phyloP scores from a whole-genome alignment of 2,329 filamentous ascomycete species.

The Cladosporium phlei region DNA sequence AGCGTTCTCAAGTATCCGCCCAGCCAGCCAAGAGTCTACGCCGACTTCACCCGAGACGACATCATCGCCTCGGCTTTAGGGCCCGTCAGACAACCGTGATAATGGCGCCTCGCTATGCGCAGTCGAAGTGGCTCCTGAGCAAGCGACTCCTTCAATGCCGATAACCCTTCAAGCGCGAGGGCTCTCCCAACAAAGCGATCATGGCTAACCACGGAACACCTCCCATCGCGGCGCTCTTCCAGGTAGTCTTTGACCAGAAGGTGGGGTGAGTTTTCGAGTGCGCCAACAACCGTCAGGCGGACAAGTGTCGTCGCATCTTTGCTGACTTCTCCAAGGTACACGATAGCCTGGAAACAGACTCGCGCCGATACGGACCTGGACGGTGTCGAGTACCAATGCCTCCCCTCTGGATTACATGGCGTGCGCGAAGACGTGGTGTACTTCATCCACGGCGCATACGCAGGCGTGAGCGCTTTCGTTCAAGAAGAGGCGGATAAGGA shows the following conservation, averaged over 20 bases:
- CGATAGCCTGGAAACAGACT: conserved; percentile 80
- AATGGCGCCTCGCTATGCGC: neutral
- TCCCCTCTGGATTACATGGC: conserved; percentile 88
- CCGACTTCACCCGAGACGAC: conserved; percentile 7
- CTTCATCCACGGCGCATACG: conserved; percentile 76
- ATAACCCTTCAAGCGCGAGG: neutral
- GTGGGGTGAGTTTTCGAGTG: conserved; percentile 29
- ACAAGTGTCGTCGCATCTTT: neutral
- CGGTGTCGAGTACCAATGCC: conserved; percentile 88
- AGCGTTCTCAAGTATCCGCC: conserved; percentile 3
- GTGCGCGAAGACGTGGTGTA: conserved; percentile 84
- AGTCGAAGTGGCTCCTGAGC: too few relatives aligned
- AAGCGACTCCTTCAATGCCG: neutral
- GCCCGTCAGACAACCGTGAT: conserved; percentile 1
- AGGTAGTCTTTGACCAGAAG: conserved; percentile 35
- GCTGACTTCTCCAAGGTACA: conserved; percentile 51
- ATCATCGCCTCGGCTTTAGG: conserved; percentile 8
- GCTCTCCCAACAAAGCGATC: neutral
- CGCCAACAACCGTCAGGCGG: neutral
- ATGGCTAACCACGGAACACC: conserved; percentile 19
- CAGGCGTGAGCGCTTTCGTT: conserved; percentile 86
- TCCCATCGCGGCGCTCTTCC: conserved; percentile 32
- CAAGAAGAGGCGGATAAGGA: conserved; percentile 74
- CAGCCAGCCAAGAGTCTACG: neutral
- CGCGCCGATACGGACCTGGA: conserved; percentile 64